Evolutionary conservation across 208 protist genomes (phyloP).

Genomic region (Wallacemonas sp.): DNA sequence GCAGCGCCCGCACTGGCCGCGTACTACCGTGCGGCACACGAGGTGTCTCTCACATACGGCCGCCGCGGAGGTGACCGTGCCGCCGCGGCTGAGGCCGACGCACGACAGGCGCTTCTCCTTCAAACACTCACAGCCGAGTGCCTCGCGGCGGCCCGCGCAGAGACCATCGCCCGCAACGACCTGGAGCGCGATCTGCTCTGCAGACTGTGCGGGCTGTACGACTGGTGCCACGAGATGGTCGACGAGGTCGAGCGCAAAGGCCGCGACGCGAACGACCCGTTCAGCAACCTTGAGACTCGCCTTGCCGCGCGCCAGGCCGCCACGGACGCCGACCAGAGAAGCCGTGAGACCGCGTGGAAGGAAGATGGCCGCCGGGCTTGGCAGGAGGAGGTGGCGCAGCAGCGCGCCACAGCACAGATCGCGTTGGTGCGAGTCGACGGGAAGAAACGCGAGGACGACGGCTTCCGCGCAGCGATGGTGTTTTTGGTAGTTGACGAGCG

Average conservation of each 20-base stretch:
- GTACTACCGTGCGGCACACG: neutral
- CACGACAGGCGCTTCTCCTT: conserved; percentile 27
- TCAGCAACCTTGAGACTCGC: conserved; percentile 19
- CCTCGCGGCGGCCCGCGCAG: conserved; percentile 24
- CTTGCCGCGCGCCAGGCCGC: conserved; percentile 23
- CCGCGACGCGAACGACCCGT: neutral
- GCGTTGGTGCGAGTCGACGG: conserved; percentile 8
- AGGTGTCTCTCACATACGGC: neutral
- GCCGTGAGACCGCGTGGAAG: conserved; percentile 20
- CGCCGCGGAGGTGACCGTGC: neutral
- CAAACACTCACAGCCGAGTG: conserved; percentile 18
- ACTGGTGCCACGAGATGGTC: neutral
- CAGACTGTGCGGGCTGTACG: conserved; percentile 17
- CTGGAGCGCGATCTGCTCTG: conserved; percentile 18
- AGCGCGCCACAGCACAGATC: conserved; percentile 11
- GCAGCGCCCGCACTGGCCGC: neutral
- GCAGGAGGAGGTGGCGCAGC: conserved; percentile 31
- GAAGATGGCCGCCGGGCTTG: conserved; percentile 66
- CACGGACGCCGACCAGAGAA: conserved; percentile 3
- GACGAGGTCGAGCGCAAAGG: neutral
- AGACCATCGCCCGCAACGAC: conserved; percentile 25
- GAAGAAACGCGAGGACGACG: conserved; percentile 20
- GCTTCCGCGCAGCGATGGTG: conserved; percentile 47
- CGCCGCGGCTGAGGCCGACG: conserved; percentile 3
- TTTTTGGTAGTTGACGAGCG: conserved; percentile 61